phyloP scores from a whole-genome alignment of 805 yeast species.

The Jamesozyma hellenica region DNA sequence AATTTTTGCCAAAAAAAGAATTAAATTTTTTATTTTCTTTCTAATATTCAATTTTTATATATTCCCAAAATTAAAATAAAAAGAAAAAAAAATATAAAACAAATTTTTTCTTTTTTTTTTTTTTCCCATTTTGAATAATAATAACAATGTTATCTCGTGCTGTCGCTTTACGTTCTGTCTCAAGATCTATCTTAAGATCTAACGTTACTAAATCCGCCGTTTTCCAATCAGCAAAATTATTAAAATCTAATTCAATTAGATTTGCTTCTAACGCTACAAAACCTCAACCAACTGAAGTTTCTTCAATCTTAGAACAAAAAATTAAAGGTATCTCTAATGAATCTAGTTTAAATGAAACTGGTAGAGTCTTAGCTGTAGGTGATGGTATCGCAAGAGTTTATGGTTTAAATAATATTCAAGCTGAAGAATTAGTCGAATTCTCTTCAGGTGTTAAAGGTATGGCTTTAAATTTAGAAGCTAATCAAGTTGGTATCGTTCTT shows the following conservation, averaged over 20 bases:
- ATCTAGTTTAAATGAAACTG: conserved; percentile 97
- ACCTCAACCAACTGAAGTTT: conserved; percentile 99
- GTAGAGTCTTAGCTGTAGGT: conserved; percentile 98
- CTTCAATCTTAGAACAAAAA: conserved; percentile 97
- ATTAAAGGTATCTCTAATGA: conserved; percentile 98
- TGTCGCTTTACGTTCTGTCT: conserved; percentile 72
- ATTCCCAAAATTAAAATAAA: too few species aligned
- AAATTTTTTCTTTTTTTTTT: too few species aligned
- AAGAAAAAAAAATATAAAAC: too few species aligned
- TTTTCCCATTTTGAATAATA: too few species aligned
- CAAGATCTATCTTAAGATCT: conserved; percentile 72
- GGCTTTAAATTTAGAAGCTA: conserved; percentile 99
- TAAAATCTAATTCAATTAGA: conserved; percentile 30
- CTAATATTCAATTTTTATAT: too few species aligned
- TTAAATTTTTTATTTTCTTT: too few species aligned
- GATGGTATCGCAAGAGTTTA: conserved; percentile 99
- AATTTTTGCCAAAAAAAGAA: too few species aligned
- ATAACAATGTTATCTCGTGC: conserved; percentile 75
- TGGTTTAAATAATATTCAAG: conserved; percentile 99
- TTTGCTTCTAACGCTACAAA: conserved; percentile 75
- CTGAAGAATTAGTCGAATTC: conserved; percentile 99
- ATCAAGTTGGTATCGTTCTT: conserved; percentile 99
- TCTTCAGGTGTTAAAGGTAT: conserved; percentile 99
- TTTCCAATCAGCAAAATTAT: conserved; percentile 43
- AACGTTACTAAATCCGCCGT: conserved; percentile 48